Evolutionary conservation across 352 stramenopile genomes (phyloP), one percentile per base, ranked within the genome.

Genomic region (Pythium sp.): DNA sequence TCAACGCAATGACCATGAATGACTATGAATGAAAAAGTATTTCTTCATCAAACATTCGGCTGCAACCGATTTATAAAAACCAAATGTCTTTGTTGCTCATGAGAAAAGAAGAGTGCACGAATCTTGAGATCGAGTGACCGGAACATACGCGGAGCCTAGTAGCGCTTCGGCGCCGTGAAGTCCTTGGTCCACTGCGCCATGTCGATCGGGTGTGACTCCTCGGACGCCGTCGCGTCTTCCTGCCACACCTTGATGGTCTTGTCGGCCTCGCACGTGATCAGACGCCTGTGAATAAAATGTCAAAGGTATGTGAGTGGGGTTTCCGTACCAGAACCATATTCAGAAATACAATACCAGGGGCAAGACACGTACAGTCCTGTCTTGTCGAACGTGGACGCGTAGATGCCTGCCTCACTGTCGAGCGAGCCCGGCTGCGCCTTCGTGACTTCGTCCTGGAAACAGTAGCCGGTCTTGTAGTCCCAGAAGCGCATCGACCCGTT

Each of bases 201-300:
- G 84, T 99, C 97, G 67, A 99, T 98, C 26, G 97, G 97, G 74
- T 99, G 89, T 46, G 86, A 96, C 66, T 99, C 87, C 61, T 98
- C 91, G n/a, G 91, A 98, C 0, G 97, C 97, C 7, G 93, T 82
- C 24, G 90, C 78, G 72, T 99, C 96, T 71, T 99, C 94, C 66
- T 98, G 96, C 97, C 97, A 99, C 68, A 99, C 97, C 71, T 99
- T 99, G 75, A 99, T 98, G 3, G 95, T 99, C 82, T 99, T 99
- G 82, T 99, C 98, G 0, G 97, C 98, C 77, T 99, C 98, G 65
- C 96, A 98, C 20, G 97, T 99, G 72, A 99, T 98, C 28, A 99
- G 89, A 26, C 98, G 91, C 57, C 95, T 99, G 55, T 5, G 49
- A 51, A 30, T 64, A 69, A 34, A 51, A 55, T 32, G 4, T 32